Conservation (phyloP, 805 yeast species). For the Schwanniomyces polymorphus region DNA sequence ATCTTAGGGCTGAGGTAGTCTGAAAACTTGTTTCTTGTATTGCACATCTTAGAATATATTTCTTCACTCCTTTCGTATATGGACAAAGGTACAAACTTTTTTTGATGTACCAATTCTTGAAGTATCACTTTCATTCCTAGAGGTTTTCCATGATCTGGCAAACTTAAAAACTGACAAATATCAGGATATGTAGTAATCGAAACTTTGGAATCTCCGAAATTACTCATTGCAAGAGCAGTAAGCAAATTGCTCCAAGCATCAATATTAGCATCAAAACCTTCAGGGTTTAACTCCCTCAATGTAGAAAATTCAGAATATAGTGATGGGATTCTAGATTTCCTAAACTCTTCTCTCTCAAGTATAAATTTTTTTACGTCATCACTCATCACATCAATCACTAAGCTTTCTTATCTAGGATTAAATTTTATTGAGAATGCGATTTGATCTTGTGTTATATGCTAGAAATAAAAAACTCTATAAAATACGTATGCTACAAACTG, state of each 20-base stretch:
- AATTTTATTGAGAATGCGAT: not conserved
- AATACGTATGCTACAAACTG: not conserved
- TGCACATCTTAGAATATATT: conserved; percentile 4
- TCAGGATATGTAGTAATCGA: conserved; percentile 15
- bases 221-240: conserved; percentile 15
- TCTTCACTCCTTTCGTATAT: conserved; percentile 5
- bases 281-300: conserved; percentile 34
- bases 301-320: conserved; percentile 35
- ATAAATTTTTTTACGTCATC: conserved; percentile 12
- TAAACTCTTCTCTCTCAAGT: conserved; percentile 18
- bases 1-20: conserved; percentile 8
- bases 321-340: conserved; percentile 28
- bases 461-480: conserved; percentile 1
- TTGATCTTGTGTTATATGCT: conserved; percentile 1
- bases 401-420: conserved; percentile 1
- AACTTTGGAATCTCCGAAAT: conserved; percentile 14
- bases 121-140: conserved; percentile 22
- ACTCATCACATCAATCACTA: not conserved
- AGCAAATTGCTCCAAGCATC: conserved; percentile 33
- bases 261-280: conserved; percentile 44
- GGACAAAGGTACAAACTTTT: conserved; percentile 18
- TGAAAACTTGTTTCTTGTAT: not conserved
- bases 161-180: conserved; percentile 16
- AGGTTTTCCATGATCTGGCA: conserved; percentile 34
- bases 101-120: conserved; percentile 19